Base-by-base conservation (phyloP, 257 asterid genomes). In the Fraxinus excelsior region DNA sequence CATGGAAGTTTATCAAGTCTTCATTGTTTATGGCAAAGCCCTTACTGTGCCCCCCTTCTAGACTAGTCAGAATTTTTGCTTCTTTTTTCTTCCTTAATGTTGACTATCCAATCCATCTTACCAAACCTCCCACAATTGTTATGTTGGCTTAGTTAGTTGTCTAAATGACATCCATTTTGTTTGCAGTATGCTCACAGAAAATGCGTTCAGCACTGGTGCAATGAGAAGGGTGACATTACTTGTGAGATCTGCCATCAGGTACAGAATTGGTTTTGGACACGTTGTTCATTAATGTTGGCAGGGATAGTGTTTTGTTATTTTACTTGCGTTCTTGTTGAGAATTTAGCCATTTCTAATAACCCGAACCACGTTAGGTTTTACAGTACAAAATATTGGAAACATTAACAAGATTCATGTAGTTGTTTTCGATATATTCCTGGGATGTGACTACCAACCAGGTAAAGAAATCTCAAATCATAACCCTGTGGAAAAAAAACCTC, bases 201-300 rank as follows among this genome's bases (percentile, higher is more conserved):
- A 85, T 95, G 99, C 73, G 97, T 95, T 78, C 99, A 95, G 71
- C 89, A 90, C 84, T 95, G 99, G 99, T 95, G 99, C 87, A 84
- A 95, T 75, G 99, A 95, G 88, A 95, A 95, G 92, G 99, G 99
- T 37, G 99, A 95, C 87, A 91, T 78, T 80, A 95, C 83, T 78
- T 95, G 99, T 85, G 99, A 95, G 85, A 95, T 95, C 75, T 95
- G 99, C 78, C 98, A 92, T 83, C 92, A 90, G 98, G 99, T 92
- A 85, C 49, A 76, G 74, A 68, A 68, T 70, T 25, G 67, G 31
- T 78, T 31, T 32, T 83, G 28, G 21, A 16, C 38, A 58, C 80
- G 66, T 79, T 16, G 14, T 28, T 70, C 46, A 23, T 26, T 44
- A 46, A 42, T 12, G 53, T 73, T 58, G 49, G 51, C 40, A 62